Base-by-base conservation (phyloP, 2,329 filamentous ascomycete species). In the Claviceps capensis region DNA sequence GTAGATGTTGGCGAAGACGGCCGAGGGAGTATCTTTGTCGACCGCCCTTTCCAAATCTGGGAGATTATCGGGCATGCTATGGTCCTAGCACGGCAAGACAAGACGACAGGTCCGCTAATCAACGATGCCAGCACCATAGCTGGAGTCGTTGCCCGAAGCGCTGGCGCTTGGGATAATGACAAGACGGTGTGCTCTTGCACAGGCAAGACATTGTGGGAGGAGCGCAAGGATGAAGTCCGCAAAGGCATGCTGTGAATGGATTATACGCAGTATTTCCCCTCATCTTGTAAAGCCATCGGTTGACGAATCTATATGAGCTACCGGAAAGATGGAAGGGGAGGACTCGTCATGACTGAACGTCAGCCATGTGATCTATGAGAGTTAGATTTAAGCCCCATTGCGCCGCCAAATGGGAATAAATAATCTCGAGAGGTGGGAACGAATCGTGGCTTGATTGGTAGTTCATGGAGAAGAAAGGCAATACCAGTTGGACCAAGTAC, bases 181-280 rank as follows among this genome's bases (percentile, higher is more conserved):
- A 98, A 97, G 77, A 95, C 87, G 46, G 91, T 98, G 5, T 98
- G 93, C 67, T 95, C 89, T 47, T 98, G 93, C 69, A 95, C 89
- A 40, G 93, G 93, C 4, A 97, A 97, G 80, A 97, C 90, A 52
- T 80, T 98, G 11, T 98, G 93, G 93, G 86, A 98, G 69, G 93
- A 98, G 75, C 81, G 93, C 60, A 83, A 84, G 69, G 90, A 96
- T 62, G 88, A 95, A 71, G 82, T 90, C 43, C 76, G 78, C 58
- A 90, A 88, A 71, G 93, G 93, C 2, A 97, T 98, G 88, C 72
- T 93, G 60, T 96, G 68, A 81, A 55, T 30, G 34, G 26, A 45
- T 6, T 14, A 46, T 26, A 16, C 13, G 8, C 8, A 5, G 11
- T 11, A 2, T 7, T 8, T 22, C 38, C 49, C 19, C 11, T 30